A percentile compares a stretch with the other conserved stretches of the same genome.
These are phyloP conservation scores for Talaromyces sp. DNA, from an alignment of 2,329 filamentous ascomycete genomes.

Conservation along the genomic window DNA sequence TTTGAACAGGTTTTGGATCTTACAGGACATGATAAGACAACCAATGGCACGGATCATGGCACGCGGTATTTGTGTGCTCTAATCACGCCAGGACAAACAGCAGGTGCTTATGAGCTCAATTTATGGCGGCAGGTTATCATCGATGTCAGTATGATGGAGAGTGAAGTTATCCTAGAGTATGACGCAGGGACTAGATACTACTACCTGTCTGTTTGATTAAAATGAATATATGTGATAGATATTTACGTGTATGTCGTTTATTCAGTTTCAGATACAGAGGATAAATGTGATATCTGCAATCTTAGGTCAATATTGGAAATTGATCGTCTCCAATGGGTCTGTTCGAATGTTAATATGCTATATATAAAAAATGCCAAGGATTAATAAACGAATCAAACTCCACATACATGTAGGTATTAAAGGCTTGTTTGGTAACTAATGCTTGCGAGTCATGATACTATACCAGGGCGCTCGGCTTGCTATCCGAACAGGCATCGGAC, in stretches of 20 bases:
- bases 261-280: background rate
- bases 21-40: background rate
- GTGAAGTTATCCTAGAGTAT: slow-evolving; percentile 41
- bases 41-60: background rate
- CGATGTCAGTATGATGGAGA: slow-evolving; percentile 31
- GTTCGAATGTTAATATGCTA: too few relatives aligned
- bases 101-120: slow-evolving; percentile 35
- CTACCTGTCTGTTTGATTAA: slow-evolving; percentile 18
- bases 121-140: slow-evolving; percentile 37
- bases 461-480: background rate
- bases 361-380: too few relatives aligned
- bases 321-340: background rate
- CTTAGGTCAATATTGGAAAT: too few relatives aligned
- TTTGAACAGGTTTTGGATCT: background rate
- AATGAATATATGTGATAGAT: background rate
- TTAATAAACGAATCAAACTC: background rate
- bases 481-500: background rate
- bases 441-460: too few relatives aligned
- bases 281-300: background rate
- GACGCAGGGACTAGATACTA: slow-evolving; percentile 42
- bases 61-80: slow-evolving; percentile 33
- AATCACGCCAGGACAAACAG: slow-evolving; percentile 28
- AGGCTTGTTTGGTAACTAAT: too few relatives aligned
- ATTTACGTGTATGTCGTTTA: background rate
- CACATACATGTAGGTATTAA: too few relatives aligned